A percentile compares a stretch with the other conserved stretches of the same genome.
Evolutionary conservation across 345 rosid species (phyloP).

Genomic region (Eucalyptus cladocalyx): DNA sequence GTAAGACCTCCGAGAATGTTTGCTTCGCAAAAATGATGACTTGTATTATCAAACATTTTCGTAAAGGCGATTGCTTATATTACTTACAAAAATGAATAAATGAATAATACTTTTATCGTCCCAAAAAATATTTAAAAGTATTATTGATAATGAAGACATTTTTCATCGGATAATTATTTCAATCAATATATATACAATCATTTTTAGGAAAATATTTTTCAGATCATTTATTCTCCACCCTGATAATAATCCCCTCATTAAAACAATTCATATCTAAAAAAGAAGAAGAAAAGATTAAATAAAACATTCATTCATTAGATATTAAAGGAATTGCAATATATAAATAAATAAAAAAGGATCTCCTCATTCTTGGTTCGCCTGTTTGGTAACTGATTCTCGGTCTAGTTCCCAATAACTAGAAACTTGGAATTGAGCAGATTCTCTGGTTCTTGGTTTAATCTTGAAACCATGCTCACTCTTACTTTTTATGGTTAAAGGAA

Average conservation of each 20-base stretch:
- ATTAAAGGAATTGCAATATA: not conserved
- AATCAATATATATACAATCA: not conserved
- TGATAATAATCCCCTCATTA: not conserved
- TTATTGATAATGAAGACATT: not conserved
- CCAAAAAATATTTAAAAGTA: not conserved
- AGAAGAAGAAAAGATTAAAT: too few relatives aligned
- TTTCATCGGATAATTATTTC: not conserved
- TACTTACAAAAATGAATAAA: not conserved
- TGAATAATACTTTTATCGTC: not conserved
- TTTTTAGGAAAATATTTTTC: not conserved
- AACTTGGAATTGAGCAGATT: not conserved
- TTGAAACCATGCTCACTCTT: not conserved
- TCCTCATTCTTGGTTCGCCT: not conserved
- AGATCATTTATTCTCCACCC: not conserved
- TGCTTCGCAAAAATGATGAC: not conserved
- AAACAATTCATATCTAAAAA: not conserved
- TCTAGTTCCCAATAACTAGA: not conserved
- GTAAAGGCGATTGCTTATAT: not conserved
- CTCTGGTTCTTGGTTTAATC: too few relatives aligned
- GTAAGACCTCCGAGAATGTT: not conserved
- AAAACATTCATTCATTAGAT: not conserved
- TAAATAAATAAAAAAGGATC: not conserved
- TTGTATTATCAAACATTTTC: not conserved
- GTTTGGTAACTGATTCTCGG: not conserved
- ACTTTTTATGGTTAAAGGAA: not conserved